Base-by-base conservation (phyloP, 495 filamentous ascomycete species). In the Evernia prunastri region DNA sequence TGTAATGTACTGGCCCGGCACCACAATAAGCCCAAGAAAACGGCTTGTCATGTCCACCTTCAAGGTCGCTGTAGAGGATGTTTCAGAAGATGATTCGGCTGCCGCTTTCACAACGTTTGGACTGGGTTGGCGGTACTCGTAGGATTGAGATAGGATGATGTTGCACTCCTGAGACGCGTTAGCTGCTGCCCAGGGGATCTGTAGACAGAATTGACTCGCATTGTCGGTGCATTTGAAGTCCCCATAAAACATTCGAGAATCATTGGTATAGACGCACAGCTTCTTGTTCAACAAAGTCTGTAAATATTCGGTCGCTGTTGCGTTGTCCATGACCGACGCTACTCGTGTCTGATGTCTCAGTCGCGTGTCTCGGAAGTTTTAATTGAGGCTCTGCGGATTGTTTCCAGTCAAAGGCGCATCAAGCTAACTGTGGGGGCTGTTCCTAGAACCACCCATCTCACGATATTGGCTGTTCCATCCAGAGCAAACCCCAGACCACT, bases 191-290 rank as follows among this genome's bases (percentile, higher is more conserved):
- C 6, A 15, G 39, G 51, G 20, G 61, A 25, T 23, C 25, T 35
- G 40, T 27, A 29, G 59, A 35, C 20, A 64, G 25, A 47, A 35
- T n/a, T 9, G 39, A 77, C 80, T 53, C 68, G 96, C 94, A 58
- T 89, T 86, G 78, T 98, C 94, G 27, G 91, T 96, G 75, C 95
- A 97, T 75, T 93, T 97, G 77, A 98, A 89, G 63, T 83, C 78
- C 40, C 94, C 94, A 43, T 90, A 80, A 74, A 97, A 98, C 78
- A 96, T 88, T 49, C 94, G 89, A 33, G 78, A 81, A 73, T 97
- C 94, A 7, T 86, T 89, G 33, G 88, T 89, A 68, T 90, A 85
- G 59, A 97, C 78, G 65, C 92, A 88, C 45, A 98, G 76, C 13
- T 72, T 75, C 35, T 77, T 79, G 35, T 79, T 80, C 51, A 83